Conservation (phyloP, 345 rosid genomes). For the Arabidopsis arenosa region DNA sequence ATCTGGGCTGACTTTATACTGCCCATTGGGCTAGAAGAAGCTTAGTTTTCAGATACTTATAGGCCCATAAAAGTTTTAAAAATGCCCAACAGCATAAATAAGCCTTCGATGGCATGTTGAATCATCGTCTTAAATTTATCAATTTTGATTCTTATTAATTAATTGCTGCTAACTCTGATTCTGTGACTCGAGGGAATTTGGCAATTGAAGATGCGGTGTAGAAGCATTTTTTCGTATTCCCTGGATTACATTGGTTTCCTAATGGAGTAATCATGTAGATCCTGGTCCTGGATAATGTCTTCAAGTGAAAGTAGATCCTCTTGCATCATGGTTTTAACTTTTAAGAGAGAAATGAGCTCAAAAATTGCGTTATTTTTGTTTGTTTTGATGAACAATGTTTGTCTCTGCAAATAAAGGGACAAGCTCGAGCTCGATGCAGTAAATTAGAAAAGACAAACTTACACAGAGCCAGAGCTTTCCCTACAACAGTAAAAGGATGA, state of each 20-base stretch:
- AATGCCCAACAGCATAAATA: neutral
- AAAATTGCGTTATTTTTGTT: neutral
- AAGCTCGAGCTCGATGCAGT: neutral
- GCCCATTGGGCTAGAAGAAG: conserved; percentile 8
- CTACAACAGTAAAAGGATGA: neutral
- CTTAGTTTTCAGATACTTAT: neutral
- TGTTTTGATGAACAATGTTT: neutral
- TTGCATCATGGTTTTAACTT: neutral
- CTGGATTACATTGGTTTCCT: neutral
- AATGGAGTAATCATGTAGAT: neutral
- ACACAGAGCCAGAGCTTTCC: neutral
- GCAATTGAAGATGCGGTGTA: neutral
- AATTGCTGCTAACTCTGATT: neutral
- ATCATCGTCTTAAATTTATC: neutral
- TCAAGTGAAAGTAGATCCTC: neutral
- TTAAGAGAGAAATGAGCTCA: neutral
- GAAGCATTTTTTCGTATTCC: neutral
- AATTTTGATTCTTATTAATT: neutral
- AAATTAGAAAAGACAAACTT: neutral
- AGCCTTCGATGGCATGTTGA: neutral
- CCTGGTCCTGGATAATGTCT: neutral
- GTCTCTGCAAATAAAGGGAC: neutral
- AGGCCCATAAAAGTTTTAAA: neutral
- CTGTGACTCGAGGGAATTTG: neutral
- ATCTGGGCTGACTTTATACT: neutral